phyloP scores from a whole-genome alignment of 202 grass and related monocot species.

The Setaria viridis region DNA sequence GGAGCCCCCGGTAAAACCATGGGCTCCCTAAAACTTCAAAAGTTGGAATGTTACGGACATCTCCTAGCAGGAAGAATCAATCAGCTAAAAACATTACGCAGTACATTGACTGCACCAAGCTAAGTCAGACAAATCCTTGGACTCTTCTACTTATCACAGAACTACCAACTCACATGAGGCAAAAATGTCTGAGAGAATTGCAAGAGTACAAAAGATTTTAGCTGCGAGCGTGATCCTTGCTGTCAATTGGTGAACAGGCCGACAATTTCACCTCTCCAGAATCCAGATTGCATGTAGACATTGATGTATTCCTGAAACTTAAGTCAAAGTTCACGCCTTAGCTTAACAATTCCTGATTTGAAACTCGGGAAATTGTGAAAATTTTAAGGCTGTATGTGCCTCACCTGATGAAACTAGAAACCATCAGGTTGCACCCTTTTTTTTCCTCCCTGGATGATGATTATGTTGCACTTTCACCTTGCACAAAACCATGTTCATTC shows the following conservation, averaged over 20 bases:
- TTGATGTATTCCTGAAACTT: neutral
- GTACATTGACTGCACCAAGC: neutral
- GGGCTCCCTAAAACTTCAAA: neutral
- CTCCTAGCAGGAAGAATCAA: neutral
- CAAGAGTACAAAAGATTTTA: neutral
- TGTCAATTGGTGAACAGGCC: neutral
- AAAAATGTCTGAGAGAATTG: neutral
- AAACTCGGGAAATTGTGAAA: neutral
- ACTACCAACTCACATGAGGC: neutral
- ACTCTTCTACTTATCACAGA: neutral
- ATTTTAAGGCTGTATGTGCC: neutral
- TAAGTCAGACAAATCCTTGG: too few species aligned
- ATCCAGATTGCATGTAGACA: neutral
- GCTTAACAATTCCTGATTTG: neutral
- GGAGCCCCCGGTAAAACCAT: too few species aligned
- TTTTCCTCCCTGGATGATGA: neutral
- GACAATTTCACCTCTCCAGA: conserved; percentile 10
- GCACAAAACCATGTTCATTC: conserved; percentile 48
- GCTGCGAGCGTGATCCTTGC: neutral
- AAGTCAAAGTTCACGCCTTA: neutral
- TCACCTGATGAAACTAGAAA: neutral
- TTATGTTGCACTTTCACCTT: conserved; percentile 48
- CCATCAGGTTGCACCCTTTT: neutral
- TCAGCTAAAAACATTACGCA: neutral
- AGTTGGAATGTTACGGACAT: neutral